Base-by-base conservation (phyloP, 2,329 filamentous ascomycete species). In the Xylaria sp. region DNA sequence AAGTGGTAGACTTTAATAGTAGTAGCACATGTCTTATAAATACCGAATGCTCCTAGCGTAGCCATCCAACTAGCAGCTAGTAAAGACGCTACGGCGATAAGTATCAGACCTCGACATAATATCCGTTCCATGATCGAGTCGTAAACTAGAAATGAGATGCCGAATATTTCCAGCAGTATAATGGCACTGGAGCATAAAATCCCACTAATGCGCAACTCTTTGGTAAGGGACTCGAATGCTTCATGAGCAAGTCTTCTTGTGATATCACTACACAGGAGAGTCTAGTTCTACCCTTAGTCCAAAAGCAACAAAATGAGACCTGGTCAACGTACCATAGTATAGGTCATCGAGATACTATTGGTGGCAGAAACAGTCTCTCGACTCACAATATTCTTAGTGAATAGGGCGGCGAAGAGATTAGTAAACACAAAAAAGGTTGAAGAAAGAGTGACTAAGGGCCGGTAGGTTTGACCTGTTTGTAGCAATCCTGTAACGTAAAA, bases 171-270 rank as follows among this genome's bases (percentile, higher is more conserved):
- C 13, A 55, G 13, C 52, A 55, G 28, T 55, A 55, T 55, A 6
- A 55, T 4, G 18, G 20, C 28, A 55, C 28, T 55, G 13, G 12
- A 55, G 5, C 18, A 55, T 4, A 55, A 36, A 36, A 55, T 5
- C 25, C 52, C 52, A 20, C 52, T n/a, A n/a, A 36, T 55, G 31
- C 52, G 52, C 13, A 36, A 55, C 52, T 55, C 13, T n/a, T n/a
- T n/a, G n/a, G n/a, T n/a, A n/a, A n/a, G n/a, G n/a, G n/a, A n/a
- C n/a, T n/a, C n/a, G n/a, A n/a, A n/a, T n/a, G n/a, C n/a, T n/a
- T n/a, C n/a, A n/a, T n/a, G n/a, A n/a, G n/a, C n/a, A n/a, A n/a
- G 52, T 36, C 13, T 55, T 55, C n/a, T 55, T 36, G 52, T 55
- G 8, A 18, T 55, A 55, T 36, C 52, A 36, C 52, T 18, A 55